phyloP scores from a whole-genome alignment of 78 protist genomes.

The Goniomonas avonlea region DNA sequence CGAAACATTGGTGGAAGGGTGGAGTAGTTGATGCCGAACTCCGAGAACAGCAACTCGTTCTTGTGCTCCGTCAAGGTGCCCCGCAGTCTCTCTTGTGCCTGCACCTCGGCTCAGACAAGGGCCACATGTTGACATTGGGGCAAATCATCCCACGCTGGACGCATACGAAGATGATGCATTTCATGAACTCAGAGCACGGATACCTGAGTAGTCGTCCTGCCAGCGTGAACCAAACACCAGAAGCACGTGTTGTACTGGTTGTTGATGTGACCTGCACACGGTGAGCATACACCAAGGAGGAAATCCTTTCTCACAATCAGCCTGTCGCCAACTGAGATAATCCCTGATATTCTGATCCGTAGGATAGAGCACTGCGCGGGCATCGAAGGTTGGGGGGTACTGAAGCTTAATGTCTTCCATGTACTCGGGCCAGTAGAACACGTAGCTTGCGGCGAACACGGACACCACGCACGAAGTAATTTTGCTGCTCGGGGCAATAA shows the following conservation, averaged over 20 bases:
- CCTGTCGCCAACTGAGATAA: slow-evolving; percentile 72
- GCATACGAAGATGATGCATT: too few species aligned
- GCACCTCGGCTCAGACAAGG: too few species aligned
- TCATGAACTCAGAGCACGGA: too few species aligned
- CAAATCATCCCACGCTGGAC: too few species aligned
- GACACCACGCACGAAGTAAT: slow-evolving; percentile 49
- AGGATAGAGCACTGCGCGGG: slow-evolving; percentile 80
- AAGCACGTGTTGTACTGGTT: slow-evolving; percentile 73
- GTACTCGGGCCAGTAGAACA: neutral
- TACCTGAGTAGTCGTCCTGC: too few species aligned
- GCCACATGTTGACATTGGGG: too few species aligned
- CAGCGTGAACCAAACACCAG: slow-evolving; percentile 75
- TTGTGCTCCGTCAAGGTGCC: slow-evolving; percentile 58
- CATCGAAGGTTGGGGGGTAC: slow-evolving; percentile 77
- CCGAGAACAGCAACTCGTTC: slow-evolving; percentile 73
- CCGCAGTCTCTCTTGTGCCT: neutral
- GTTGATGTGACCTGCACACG: slow-evolving; percentile 85
- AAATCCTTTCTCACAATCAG: slow-evolving; percentile 39
- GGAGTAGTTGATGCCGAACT: slow-evolving; percentile 67
- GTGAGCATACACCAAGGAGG: too few species aligned
- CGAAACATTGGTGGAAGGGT: slow-evolving; percentile 49
- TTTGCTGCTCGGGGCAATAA: too few species aligned
- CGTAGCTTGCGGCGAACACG: neutral
- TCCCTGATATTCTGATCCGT: slow-evolving; percentile 55
- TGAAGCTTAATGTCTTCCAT: slow-evolving; percentile 19